Evolutionary conservation across 2,329 filamentous ascomycete species (phyloP), one percentile per base, ranked within the genome.

Genomic region (Curvularia verruculosa): DNA sequence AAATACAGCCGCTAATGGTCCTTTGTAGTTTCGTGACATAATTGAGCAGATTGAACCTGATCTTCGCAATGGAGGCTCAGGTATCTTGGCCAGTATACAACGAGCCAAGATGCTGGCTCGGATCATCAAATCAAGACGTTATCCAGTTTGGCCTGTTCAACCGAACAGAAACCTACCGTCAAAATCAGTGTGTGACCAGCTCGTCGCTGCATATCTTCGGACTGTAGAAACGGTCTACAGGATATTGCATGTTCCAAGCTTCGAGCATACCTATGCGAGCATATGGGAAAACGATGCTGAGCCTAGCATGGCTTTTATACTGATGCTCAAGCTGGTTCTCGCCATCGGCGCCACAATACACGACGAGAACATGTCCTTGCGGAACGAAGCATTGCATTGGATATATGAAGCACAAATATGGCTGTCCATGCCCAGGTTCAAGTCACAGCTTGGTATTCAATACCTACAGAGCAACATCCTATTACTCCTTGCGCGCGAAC

Each of bases 311-410:
- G 73, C 70, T 0, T 87, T 87, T 47, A 56, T 86, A 1, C 78
- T 86, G 13, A 84, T 84, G 44, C 60, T 87, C 2, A 86, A 87
- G 61, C 73, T 88, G 0, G 79, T 87, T 0, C 70, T 88, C 3
- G 84, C 86, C 0, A 80, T 88, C 18, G 86, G 85, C 0, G 80
- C 84, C 1, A 74, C 77, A 1, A 74, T 76, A 0, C 81, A 84
- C 54, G 83, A 87, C 49, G 77, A 82, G 0, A 58, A 71, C 0
- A 86, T 84, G 53, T 82, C 80, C 0, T 61, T 86, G 34, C 80
- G 84, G 6, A 49, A 73, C 5, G 76, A 77, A 0, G 85, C 85
- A 0, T 73, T 81, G n/a, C 77, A 72, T 26, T 88, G 85, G 85
- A 73, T 87, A 0, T 83, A 84, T 52, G 84, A 86, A 59, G 85